Conservation (phyloP, 305 asterid species). For the Coffea humblotiana region DNA sequence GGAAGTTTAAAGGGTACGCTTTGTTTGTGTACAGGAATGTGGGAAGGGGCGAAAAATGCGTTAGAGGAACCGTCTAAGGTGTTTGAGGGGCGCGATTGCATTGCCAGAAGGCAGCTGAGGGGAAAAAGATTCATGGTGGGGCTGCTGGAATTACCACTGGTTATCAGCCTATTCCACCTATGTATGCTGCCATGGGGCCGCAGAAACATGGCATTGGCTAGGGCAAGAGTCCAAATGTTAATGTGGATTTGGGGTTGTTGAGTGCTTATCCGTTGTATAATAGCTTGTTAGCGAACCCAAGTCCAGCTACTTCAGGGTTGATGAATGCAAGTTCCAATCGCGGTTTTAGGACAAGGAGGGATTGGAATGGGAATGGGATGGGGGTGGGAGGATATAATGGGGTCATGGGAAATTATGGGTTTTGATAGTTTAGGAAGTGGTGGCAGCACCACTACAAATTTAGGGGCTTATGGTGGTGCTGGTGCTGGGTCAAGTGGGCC, state of each 20-base stretch:
- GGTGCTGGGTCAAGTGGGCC: slow-evolving; percentile 40
- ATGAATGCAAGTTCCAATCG: slow-evolving; percentile 39
- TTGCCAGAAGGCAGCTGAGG: slow-evolving; percentile 71
- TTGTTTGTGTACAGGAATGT: slow-evolving; percentile 62
- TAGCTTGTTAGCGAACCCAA: slow-evolving; percentile 47
- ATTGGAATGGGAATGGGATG: slow-evolving; percentile 40
- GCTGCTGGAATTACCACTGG: slow-evolving; percentile 70
- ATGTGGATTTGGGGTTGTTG: slow-evolving; percentile 33
- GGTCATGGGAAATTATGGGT: slow-evolving; percentile 25
- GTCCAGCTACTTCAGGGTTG: slow-evolving; percentile 36
- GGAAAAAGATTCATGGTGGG: slow-evolving; percentile 59
- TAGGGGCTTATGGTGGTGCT: slow-evolving; percentile 29
- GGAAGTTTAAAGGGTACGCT: slow-evolving; percentile 80
- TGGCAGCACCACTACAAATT: background rate
- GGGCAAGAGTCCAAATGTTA: slow-evolving; percentile 42
- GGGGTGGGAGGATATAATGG: slow-evolving; percentile 31
- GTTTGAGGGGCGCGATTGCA: slow-evolving; percentile 74
- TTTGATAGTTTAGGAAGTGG: slow-evolving; percentile 22
- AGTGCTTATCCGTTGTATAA: slow-evolving; percentile 53
- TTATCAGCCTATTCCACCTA: slow-evolving; percentile 55
- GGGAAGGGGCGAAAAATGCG: slow-evolving; percentile 65
- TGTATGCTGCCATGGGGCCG: slow-evolving; percentile 11
- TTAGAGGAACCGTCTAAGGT: slow-evolving; percentile 68
- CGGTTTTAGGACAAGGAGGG: slow-evolving; percentile 51
- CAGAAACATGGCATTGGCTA: slow-evolving; percentile 27